These are phyloP conservation scores for Sphaerulina musiva DNA, from an alignment of 2,329 filamentous ascomycete species.

Conservation along the genomic window DNA sequence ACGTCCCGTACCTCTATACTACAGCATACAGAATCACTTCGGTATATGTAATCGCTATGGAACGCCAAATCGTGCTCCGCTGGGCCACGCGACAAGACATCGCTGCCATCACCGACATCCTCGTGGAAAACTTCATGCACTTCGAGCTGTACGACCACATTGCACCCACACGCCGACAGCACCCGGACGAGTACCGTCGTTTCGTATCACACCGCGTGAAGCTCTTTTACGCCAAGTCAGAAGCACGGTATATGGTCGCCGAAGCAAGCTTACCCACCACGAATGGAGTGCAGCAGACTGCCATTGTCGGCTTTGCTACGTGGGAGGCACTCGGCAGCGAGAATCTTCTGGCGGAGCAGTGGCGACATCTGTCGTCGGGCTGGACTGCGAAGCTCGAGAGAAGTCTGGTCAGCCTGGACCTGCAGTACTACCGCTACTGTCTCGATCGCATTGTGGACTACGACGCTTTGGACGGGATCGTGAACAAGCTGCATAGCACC, in stretches of 20 bases:
- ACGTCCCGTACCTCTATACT: neutral
- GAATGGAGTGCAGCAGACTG: conserved; percentile 8
- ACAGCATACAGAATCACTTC: neutral
- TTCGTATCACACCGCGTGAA: conserved; percentile 16
- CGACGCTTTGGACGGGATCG: conserved; percentile 6
- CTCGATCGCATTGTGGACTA: conserved; percentile 18
- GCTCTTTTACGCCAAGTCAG: conserved; percentile 17
- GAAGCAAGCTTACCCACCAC: conserved; percentile 1
- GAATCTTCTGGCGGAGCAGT: conserved; percentile 13
- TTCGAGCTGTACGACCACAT: conserved; percentile 22
- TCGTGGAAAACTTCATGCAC: conserved; percentile 7
- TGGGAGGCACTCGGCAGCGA: conserved; percentile 17
- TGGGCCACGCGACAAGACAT: conserved; percentile 21
- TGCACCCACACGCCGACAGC: conserved; percentile 6
- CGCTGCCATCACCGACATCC: conserved; percentile 11
- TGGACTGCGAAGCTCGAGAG: conserved; percentile 8
- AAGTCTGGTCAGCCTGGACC: conserved; percentile 8
- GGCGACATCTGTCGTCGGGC: conserved; percentile 7
- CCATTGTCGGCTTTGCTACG: conserved; percentile 16
- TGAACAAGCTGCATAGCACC: conserved; percentile 10
- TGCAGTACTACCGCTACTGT: conserved; percentile 17
- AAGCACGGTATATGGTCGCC: conserved; percentile 20
- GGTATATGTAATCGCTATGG: neutral
- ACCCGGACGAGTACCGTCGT: conserved; percentile 15
- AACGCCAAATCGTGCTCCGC: conserved; percentile 10